A percentile compares a stretch with the other conserved stretches of the same genome.
These are phyloP conservation scores for Blepharisma undulans DNA, from an alignment of 169 alveolate genomes.

Conservation along the genomic window DNA sequence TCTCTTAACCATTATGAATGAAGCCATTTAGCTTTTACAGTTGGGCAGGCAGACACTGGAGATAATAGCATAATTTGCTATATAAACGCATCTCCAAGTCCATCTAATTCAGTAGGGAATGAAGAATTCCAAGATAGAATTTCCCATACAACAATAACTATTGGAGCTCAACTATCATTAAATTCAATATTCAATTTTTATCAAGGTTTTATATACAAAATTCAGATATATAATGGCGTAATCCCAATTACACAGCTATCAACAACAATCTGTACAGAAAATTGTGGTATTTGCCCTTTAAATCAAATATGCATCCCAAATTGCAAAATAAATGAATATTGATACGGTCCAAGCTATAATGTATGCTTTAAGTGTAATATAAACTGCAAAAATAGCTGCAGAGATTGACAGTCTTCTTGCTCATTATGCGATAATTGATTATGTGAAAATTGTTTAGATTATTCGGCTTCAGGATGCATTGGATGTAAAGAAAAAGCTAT, in stretches of 20 bases:
- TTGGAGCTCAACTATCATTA: background rate
- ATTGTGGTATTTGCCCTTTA: background rate
- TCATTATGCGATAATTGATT: background rate
- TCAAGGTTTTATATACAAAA: background rate
- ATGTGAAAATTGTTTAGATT: constrained; percentile 1
- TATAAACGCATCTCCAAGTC: background rate
- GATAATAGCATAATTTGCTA: background rate
- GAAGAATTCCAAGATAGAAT: background rate
- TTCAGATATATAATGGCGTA: background rate
- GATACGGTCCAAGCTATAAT: background rate
- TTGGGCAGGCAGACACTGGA: background rate
- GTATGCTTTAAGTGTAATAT: background rate
- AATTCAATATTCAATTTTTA: background rate
- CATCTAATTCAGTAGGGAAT: background rate
- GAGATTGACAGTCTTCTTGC: background rate
- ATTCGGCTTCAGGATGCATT: background rate
- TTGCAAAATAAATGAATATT: background rate
- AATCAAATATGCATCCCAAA: background rate
- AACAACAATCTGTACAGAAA: background rate
- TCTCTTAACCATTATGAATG: background rate
- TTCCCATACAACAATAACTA: background rate
- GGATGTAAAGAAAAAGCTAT: background rate
- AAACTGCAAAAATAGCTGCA: background rate
- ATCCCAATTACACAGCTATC: background rate
- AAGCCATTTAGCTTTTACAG: background rate